phyloP scores from a whole-genome alignment of 2,329 filamentous ascomycete species.

The Neocatenulostroma microsporum region DNA sequence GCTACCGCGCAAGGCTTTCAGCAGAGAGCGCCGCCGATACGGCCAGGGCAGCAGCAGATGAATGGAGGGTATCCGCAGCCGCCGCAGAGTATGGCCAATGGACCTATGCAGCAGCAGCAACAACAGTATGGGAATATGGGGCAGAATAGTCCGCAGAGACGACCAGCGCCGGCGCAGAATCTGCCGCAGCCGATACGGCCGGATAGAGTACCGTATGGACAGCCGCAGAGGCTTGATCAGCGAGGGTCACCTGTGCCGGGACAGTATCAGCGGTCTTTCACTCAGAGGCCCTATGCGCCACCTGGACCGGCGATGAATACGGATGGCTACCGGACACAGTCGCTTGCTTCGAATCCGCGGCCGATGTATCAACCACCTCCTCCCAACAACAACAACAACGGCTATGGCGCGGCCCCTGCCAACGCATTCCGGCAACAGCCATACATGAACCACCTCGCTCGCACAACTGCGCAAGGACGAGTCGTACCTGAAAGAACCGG shows the following conservation, averaged over 20 bases:
- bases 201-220: conserved; percentile 62
- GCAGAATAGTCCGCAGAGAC: conserved; percentile 36
- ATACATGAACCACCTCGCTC: conserved; percentile 60
- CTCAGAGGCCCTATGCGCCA: conserved; percentile 21
- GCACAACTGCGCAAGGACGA: conserved; percentile 84
- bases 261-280: conserved; percentile 35
- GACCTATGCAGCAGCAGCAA: conserved; percentile 15
- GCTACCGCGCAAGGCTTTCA: conserved; percentile 44
- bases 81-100: conserved; percentile 21
- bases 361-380: conserved; percentile 65
- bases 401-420: conserved; percentile 53
- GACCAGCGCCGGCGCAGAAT: conserved; percentile 41
- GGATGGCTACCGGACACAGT: conserved; percentile 90
- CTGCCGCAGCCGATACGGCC: conserved; percentile 54
- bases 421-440: conserved; percentile 72
- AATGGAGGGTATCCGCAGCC: conserved; percentile 32
- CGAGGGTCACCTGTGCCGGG: conserved; percentile 43
- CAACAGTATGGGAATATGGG: conserved; percentile 28
- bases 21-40: conserved; percentile 56
- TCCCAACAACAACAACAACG: too few species aligned
- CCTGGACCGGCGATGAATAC: conserved; percentile 72
- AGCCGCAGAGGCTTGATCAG: conserved; percentile 62
- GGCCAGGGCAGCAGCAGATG: conserved; percentile 31
- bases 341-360: conserved; percentile 68
- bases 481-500: conserved; percentile 77